phyloP scores from a whole-genome alignment of 2,329 filamentous ascomycete species.

The Podosphaera leucotricha region DNA sequence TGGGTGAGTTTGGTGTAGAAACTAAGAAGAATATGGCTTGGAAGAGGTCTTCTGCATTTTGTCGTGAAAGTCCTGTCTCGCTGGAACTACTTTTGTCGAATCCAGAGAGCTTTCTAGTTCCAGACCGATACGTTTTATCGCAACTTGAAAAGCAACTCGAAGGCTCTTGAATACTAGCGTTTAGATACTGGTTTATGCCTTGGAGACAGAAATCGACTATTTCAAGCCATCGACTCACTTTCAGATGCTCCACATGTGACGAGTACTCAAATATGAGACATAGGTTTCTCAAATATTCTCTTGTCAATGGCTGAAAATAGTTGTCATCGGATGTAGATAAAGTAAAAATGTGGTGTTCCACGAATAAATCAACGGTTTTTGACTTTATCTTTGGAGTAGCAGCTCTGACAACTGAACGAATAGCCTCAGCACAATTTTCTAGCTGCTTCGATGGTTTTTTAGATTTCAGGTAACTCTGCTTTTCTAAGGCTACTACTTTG shows the following conservation, averaged over 20 bases:
- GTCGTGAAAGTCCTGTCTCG: constrained; percentile 14
- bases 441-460: constrained; percentile 34
- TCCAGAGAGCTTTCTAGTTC: constrained; percentile 9
- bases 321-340: constrained; percentile 34
- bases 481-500: constrained; percentile 41
- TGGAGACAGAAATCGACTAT: constrained; percentile 33
- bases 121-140: constrained; percentile 4
- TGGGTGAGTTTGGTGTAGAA: constrained; percentile 41
- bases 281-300: constrained; percentile 60
- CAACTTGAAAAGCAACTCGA: constrained; percentile 7
- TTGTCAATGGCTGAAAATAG: constrained; percentile 43
- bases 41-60: constrained; percentile 30
- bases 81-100: constrained; percentile 11
- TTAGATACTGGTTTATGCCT: constrained; percentile 29
- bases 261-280: constrained; percentile 44
- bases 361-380: constrained; percentile 55
- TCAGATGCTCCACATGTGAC: constrained; percentile 60
- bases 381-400: constrained; percentile 43
- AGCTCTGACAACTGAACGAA: constrained; percentile 49
- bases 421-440: constrained; percentile 40
- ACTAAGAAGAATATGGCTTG: constrained; percentile 42
- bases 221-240: constrained; percentile 21
- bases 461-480: constrained; percentile 33
- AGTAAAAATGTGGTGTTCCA: constrained; percentile 62
- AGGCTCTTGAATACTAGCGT: constrained; percentile 5